Base-by-base conservation (phyloP, 1,139 yeast species). In the Nakaseomyces sp. region DNA sequence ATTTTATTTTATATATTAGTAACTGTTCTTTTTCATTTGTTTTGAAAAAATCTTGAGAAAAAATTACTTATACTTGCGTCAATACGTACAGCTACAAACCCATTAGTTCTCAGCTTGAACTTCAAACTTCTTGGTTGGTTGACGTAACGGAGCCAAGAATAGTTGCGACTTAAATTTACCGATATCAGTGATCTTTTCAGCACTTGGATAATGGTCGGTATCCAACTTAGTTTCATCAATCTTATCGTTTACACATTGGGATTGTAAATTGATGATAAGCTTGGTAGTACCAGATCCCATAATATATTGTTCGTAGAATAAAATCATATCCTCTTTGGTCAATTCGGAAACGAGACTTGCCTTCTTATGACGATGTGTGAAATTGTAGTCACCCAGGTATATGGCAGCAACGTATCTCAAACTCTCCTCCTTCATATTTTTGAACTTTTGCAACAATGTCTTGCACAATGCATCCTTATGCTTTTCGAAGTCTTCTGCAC, bases 351-450 rank as follows among this genome's bases (percentile, higher is more conserved):
- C 70, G 7, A 74, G 54, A 37, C 71, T 71, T 9, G 84, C 88
- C 48, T 81, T 81, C 42, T 69, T 67, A 41, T 70, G 74, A 48
- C 77, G 70, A 41, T 72, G 69, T 37, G 71, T 66, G 64, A 88
- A 91, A 60, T 89, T 85, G 60, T 81, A 87, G 62, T 70, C 83
- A 4, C 96, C 96, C 46, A 77, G 73, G 32, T 76, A 73, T 45
- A 91, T 81, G 16, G 77, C 72, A 46, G 73, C 70, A 77, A 87
- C 80, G 61, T 77, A 81, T 52, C 81, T 69, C 19, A 67, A 60
- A 31, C 79, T 72, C 63, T 91, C 97, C 58, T 89, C 96, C 42
- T 69, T 68, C 63, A 89, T 69, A 54, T 86, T 88, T 64, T 85
- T 86, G 56, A 77, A 70, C 58, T 83, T 85, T 54, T 84, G 83